Conservation (phyloP, 78 protist species). For the Tieghemostelium lacteum region DNA sequence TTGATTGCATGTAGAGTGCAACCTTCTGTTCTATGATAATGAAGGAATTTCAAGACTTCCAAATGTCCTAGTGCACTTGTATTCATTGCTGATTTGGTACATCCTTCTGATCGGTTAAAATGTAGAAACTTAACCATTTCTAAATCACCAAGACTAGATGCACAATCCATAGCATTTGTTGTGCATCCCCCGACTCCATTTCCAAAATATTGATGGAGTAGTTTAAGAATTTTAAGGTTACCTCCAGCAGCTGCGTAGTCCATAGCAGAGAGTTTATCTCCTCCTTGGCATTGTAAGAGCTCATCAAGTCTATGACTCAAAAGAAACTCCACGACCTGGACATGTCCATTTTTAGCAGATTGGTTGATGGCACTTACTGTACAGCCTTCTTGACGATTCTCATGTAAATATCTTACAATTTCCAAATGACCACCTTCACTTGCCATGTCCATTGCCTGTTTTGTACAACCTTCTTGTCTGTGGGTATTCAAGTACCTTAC, state of each 20-base stretch:
- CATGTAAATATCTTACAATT: background rate
- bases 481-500: background rate
- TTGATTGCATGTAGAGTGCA: background rate
- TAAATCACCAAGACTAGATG: slow-evolving; percentile 1
- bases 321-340: background rate
- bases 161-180: background rate
- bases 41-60: background rate
- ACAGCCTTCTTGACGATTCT: background rate
- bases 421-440: background rate
- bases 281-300: background rate
- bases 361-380: background rate
- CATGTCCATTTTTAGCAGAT: background rate
- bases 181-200: background rate
- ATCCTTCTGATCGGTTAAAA: background rate
- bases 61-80: background rate
- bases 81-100: background rate
- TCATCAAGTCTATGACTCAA: background rate
- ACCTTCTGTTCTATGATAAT: background rate
- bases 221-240: background rate
- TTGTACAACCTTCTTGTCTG: background rate
- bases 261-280: too few relatives aligned
- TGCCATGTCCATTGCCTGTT: background rate
- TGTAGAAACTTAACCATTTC: slow-evolving; percentile 1
- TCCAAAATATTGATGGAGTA: background rate
- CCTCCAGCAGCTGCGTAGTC: background rate